A percentile compares a stretch with the other conserved stretches of the same genome.
Evolutionary conservation across 805 yeast genomes (phyloP).

Genomic region (Sungouiozyma intestinalis): DNA sequence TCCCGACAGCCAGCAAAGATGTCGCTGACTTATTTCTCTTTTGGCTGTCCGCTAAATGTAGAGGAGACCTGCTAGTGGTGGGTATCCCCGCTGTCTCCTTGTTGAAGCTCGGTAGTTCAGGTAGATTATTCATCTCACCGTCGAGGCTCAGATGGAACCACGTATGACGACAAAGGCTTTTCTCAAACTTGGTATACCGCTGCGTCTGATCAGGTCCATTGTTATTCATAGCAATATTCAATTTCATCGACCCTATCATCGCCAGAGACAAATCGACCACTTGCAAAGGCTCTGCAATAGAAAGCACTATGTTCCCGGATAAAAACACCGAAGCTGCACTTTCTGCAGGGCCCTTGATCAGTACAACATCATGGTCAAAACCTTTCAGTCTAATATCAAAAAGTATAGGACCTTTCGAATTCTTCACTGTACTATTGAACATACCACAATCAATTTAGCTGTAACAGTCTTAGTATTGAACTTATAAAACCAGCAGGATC

Average conservation of each 20-base stretch:
- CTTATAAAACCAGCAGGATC: too few species aligned
- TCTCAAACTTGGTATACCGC: conserved; percentile 46
- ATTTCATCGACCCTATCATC: conserved; percentile 52
- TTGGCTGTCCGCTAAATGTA: conserved; percentile 14
- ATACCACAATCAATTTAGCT: not conserved
- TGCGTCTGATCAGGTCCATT: conserved; percentile 36
- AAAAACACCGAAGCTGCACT: conserved; percentile 72
- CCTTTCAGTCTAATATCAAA: conserved; percentile 54
- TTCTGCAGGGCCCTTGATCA: conserved; percentile 65
- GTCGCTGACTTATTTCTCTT: conserved; percentile 16
- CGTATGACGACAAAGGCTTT: conserved; percentile 57
- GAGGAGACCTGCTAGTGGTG: conserved; percentile 13
- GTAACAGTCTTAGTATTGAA: not conserved
- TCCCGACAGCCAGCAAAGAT: conserved; percentile 27
- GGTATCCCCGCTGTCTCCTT: conserved; percentile 3
- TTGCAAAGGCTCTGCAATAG: conserved; percentile 64
- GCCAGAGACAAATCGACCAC: conserved; percentile 54
- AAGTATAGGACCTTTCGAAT: conserved; percentile 26
- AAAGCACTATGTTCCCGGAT: conserved; percentile 68
- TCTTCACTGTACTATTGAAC: conserved; percentile 10
- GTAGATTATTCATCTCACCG: conserved; percentile 26
- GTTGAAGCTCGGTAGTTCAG: conserved; percentile 12
- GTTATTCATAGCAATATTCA: conserved; percentile 43
- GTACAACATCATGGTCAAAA: conserved; percentile 55
- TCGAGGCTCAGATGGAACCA: conserved; percentile 64